Percentiles rank a stretch among this genome's conserved stretches.
These are phyloP conservation scores for Lactarius hengduanensis DNA, from an alignment of 768 basidiomycete species.

Conservation along the genomic window DNA sequence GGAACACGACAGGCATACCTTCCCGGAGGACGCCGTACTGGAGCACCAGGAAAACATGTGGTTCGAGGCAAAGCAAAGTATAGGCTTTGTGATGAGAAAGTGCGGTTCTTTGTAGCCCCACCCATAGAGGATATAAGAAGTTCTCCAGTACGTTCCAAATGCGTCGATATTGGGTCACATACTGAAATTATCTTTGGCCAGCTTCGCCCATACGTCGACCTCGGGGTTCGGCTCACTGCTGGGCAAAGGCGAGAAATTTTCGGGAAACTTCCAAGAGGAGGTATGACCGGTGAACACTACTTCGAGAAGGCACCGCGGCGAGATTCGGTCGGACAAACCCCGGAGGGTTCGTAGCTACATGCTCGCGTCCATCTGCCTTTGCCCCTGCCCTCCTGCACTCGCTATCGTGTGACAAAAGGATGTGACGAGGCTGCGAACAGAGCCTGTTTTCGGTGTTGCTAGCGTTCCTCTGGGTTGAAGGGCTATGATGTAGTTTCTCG, in stretches of 20 bases:
- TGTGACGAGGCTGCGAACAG: not conserved
- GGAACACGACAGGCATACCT: constrained; percentile 82
- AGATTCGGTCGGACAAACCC: not conserved
- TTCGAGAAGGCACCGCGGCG: constrained; percentile 34
- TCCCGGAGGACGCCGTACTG: constrained; percentile 82
- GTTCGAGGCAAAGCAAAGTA: constrained; percentile 77
- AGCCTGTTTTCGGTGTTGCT: not conserved
- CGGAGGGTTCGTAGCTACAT: constrained; percentile 7
- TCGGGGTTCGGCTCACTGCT: constrained; percentile 40
- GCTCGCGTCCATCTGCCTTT: not conserved
- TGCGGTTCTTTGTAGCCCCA: constrained; percentile 84
- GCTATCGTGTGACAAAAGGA: not conserved
- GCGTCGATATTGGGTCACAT: not conserved
- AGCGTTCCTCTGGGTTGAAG: not conserved
- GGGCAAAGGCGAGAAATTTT: constrained; percentile 35
- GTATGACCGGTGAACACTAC: constrained; percentile 35
- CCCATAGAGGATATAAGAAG: constrained; percentile 57
- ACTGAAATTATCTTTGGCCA: constrained; percentile 32
- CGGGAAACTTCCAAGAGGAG: constrained; percentile 38
- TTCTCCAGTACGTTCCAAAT: constrained; percentile 48
- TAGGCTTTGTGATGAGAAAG: constrained; percentile 75
- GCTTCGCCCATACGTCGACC: constrained; percentile 71
- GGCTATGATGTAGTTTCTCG: not conserved
- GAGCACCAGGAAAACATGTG: constrained; percentile 85
- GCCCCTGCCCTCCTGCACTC: not conserved